Percentiles rank a stretch among this genome's conserved stretches.
Evolutionary conservation across 495 filamentous ascomycete species (phyloP).

Genomic region (Talaromyces proteolyticus): DNA sequence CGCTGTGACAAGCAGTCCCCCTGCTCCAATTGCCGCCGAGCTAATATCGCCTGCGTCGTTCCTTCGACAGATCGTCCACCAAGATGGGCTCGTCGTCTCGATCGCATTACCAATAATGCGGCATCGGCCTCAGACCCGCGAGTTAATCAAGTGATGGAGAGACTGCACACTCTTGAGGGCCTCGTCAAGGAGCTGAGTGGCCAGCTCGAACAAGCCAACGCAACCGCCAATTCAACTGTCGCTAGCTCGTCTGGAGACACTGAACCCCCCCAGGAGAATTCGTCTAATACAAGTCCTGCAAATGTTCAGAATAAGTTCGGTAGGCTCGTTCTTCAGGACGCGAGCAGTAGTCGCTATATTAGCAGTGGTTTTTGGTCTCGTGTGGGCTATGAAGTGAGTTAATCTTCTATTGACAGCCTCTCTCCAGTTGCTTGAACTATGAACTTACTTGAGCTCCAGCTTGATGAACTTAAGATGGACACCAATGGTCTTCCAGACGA

Average conservation of each 20-base stretch:
- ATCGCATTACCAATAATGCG: conserved; percentile 18
- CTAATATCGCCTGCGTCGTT: conserved; percentile 51
- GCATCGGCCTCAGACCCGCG: conserved; percentile 16
- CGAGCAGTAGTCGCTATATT: conserved; percentile 37
- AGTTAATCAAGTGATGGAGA: conserved; percentile 42
- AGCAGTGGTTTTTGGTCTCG: conserved; percentile 49
- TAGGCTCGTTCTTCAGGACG: conserved; percentile 34
- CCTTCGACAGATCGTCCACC: conserved; percentile 40
- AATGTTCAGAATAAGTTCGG: conserved; percentile 30
- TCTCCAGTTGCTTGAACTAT: background rate
- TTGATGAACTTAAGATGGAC: conserved; percentile 37
- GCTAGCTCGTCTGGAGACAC: too few species aligned
- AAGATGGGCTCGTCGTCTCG: conserved; percentile 46
- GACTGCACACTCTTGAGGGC: conserved; percentile 44
- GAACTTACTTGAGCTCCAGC: conserved; percentile 13
- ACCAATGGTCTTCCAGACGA: conserved; percentile 18
- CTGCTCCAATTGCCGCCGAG: conserved; percentile 60
- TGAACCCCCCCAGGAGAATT: background rate
- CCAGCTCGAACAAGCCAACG: conserved; percentile 40
- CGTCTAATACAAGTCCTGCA: conserved; percentile 3
- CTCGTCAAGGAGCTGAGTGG: conserved; percentile 51
- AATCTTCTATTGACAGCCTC: too few species aligned
- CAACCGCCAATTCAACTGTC: conserved; percentile 13
- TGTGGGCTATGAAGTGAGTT: conserved; percentile 45
- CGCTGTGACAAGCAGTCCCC: conserved; percentile 64